Base-by-base conservation (phyloP, 2,329 filamentous ascomycete genomes). In the Elsinoe ampelina region DNA sequence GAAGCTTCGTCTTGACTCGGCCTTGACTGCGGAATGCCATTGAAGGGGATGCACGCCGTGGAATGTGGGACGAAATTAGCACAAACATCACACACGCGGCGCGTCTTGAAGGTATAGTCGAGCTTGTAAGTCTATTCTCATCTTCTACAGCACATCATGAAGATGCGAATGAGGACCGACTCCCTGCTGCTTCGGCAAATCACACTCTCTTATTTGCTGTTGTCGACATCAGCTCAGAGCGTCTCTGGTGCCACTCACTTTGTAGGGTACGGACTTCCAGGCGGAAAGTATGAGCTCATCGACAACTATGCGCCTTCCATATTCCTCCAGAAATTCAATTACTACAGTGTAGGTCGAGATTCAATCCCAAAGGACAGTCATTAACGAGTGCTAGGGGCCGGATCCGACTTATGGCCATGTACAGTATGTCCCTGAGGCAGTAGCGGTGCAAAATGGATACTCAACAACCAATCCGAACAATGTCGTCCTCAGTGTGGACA, bases 281-380 rank as follows among this genome's bases (percentile, higher is more conserved):
- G 60, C 10, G 66, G 60, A 15, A 20, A 58, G 12, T 69, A 68
- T 52, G 47, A 58, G 35, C 57, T 69, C 13, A 61, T 69, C 2
- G 68, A 70, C 54, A 63, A 66, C 19, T 70, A 70, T 51, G 34
- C 60, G 15, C 61, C 64, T n/a, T 50, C 59, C 1, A 60, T 57
- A 43, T 70, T 71, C 59, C 68, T 71, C 61, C 59, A 63, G 57
- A 70, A 70, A 41, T 70, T 70, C 63, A 64, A 65, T 45, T 71
- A 65, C 59, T 69, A 66, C 59, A 65, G 61, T 48, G 65, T 79
- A 73, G 58, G 75, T 72, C n/a, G 6, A 8, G 19, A 8, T 3
- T 15, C 5, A 3, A 10, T n/a, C 3, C 3, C 8, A n/a, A 5
- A 4, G 11, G 7, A 20, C 12, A 13, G 0, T 2, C 13, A 15